Evolutionary conservation across 768 basidiomycete species (phyloP).

Genomic region (Hygrocybe punicea): DNA sequence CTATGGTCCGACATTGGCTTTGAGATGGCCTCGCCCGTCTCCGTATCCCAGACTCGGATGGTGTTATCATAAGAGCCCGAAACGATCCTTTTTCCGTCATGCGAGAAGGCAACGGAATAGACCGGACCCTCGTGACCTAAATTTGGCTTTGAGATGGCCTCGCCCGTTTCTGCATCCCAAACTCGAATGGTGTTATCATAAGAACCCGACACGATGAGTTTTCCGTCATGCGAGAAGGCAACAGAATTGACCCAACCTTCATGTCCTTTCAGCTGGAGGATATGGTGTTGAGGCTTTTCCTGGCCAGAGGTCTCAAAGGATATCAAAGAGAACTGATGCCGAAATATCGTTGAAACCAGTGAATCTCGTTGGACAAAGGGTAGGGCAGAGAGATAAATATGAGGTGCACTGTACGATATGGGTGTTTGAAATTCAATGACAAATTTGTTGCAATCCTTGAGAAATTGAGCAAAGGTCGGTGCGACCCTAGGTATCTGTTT

Average conservation of each 20-base stretch:
- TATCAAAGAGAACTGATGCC: not conserved
- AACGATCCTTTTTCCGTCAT: not conserved
- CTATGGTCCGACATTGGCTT: no score
- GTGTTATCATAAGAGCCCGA: slow-evolving; percentile 1
- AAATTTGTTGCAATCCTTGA: not conserved
- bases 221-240: slow-evolving; percentile 5
- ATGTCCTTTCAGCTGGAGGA: not conserved
- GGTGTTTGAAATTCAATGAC: not conserved
- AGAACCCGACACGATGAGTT: slow-evolving; percentile 2
- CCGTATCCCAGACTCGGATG: not conserved
- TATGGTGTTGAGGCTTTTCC: not conserved
- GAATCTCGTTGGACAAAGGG: not conserved
- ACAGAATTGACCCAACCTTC: slow-evolving; percentile 1
- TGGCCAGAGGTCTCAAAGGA: not conserved
- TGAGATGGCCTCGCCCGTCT: not conserved
- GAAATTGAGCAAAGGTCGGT: not conserved
- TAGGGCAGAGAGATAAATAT: not conserved
- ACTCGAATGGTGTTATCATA: slow-evolving; percentile 2
- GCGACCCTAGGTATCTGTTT: not conserved
- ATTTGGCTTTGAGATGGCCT: not conserved
- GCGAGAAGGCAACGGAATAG: slow-evolving; percentile 5
- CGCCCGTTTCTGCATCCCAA: slow-evolving; percentile 7
- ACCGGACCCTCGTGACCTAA: not conserved
- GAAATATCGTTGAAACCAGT: not conserved
- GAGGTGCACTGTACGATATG: not conserved